These are phyloP conservation scores for Aristolochia fimbriata DNA, from an alignment of 164 flowering plant species.

Conservation along the genomic window DNA sequence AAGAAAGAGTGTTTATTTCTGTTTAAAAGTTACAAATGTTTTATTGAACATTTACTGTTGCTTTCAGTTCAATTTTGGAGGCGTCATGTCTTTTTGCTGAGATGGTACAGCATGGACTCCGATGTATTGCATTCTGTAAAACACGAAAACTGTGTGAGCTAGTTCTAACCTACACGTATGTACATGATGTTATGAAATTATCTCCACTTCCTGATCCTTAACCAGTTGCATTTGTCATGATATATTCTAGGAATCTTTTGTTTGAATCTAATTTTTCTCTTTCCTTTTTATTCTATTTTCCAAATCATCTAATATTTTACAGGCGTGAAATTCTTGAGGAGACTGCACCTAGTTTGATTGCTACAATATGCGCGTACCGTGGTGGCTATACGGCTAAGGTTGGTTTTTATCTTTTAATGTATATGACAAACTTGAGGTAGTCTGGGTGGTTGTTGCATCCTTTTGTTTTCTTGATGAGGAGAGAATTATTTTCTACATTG, in stretches of 20 bases:
- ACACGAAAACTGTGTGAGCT: slow-evolving; percentile 94
- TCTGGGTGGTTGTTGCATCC: no score
- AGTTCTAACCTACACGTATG: slow-evolving; percentile 82
- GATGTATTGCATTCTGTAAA: slow-evolving; percentile 89
- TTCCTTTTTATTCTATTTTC: not conserved
- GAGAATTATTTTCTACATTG: no score
- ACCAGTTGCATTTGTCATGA: no score
- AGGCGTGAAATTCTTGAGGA: slow-evolving; percentile 88
- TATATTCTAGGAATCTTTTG: not conserved
- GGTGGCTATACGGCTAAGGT: slow-evolving; percentile 87
- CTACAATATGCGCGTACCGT: slow-evolving; percentile 69
- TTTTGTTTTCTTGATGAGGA: no score
- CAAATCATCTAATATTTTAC: not conserved
- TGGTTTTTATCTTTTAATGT: slow-evolving; percentile 8
- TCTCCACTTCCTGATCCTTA: not conserved
- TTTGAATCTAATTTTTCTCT: not conserved
- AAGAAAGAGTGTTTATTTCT: no score
- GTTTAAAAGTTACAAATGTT: not conserved
- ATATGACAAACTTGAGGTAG: not conserved
- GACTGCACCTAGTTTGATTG: slow-evolving; percentile 57
- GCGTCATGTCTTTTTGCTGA: slow-evolving; percentile 78
- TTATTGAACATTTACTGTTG: slow-evolving; percentile 11
- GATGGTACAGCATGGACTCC: slow-evolving; percentile 95
- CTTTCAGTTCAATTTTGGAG: slow-evolving; percentile 80
- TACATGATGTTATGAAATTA: slow-evolving; percentile 2